These are phyloP conservation scores for Blastobotrys proliferans DNA, from an alignment of 1,139 yeast genomes.

Conservation along the genomic window DNA sequence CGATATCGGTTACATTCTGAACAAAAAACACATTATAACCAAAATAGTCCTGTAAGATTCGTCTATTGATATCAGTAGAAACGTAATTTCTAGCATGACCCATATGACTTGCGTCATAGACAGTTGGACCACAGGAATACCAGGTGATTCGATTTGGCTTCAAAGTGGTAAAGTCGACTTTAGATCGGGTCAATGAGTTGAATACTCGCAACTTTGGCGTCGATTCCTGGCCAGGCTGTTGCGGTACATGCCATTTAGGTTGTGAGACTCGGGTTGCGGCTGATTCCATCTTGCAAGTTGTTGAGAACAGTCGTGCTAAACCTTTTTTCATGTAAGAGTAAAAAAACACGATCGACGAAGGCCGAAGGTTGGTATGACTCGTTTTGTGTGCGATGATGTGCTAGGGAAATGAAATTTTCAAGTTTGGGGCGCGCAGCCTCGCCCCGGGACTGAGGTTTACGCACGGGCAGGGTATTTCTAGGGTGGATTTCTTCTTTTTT, in stretches of 20 bases:
- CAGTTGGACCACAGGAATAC: conserved; percentile 99
- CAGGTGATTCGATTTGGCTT: conserved; percentile 65
- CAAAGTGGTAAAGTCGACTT: conserved; percentile 69
- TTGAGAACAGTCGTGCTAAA: conserved; percentile 1
- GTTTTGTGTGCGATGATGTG: too few species aligned
- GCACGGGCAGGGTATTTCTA: too few species aligned
- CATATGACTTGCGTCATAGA: conserved; percentile 96
- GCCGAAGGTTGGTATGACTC: too few species aligned
- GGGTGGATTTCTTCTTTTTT: too few species aligned
- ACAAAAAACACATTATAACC: conserved; percentile 83
- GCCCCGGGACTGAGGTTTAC: too few species aligned
- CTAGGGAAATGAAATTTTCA: too few species aligned
- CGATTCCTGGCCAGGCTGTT: conserved; percentile 6
- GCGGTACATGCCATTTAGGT: conserved; percentile 26
- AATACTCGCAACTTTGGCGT: conserved; percentile 45
- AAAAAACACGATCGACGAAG: too few species aligned
- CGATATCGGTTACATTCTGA: conserved; percentile 96
- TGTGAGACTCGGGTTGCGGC: conserved; percentile 17
- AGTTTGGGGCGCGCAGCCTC: too few species aligned
- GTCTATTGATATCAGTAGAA: conserved; percentile 85
- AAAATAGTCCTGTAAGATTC: conserved; percentile 83
- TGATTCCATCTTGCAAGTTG: conserved; percentile 10
- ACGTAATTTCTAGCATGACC: conserved; percentile 99
- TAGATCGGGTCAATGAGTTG: conserved; percentile 80
- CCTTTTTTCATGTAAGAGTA: conserved; percentile 2